Base-by-base conservation (phyloP, 495 filamentous ascomycete genomes). In the Delitschia confertaspora region DNA sequence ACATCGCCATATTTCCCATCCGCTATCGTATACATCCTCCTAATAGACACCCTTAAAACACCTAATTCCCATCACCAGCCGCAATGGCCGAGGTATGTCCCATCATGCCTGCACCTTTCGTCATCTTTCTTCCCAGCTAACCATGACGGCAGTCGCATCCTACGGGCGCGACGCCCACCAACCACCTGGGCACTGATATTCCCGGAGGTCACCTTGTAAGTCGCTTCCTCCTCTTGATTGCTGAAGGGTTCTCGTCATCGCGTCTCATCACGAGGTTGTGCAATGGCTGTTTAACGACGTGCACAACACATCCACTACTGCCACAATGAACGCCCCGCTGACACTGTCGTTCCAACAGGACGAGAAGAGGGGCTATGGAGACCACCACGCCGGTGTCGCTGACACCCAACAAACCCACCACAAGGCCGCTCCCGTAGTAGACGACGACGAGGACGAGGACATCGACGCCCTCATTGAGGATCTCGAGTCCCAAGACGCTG, bases 381-480 rank as follows among this genome's bases (percentile, higher is more conserved):
- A 45, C 42, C 13, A 29, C 19, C 8, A 19, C 16, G 10, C 29
- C 3, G 9, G 29, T 16, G 39, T 18, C 13, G 26, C 44, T 32
- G 51, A 58, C 24, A 56, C 57, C 42, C 14, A 37, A n/a, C 18
- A 19, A 7, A 17, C 32, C 26, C 43, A 63, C 17, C 62, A 56
- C 42, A 64, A 57, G 33, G 30, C 42, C n/a, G 71, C 68, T 10
- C 72, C 79, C 11, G 69, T 69, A 8, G 73, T 82, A 10, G 77
- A 82, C 30, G 78, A 82, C 27, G 74, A 81, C 18, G 76, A 80
- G 17, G 75, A 80, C 49, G 77, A 80, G 65, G 77, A 85, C 55
- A 83, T 94, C 43, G 82, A 89, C 57, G 71, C 73, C 42, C 71
- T 94, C 50, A 88, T 94, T 45, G 78, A 83, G 47, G 85, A 88